Evolutionary conservation across 108 stramenopile genomes (phyloP), one percentile per base, ranked within the genome.

Genomic region (Nitzschia sp.): DNA sequence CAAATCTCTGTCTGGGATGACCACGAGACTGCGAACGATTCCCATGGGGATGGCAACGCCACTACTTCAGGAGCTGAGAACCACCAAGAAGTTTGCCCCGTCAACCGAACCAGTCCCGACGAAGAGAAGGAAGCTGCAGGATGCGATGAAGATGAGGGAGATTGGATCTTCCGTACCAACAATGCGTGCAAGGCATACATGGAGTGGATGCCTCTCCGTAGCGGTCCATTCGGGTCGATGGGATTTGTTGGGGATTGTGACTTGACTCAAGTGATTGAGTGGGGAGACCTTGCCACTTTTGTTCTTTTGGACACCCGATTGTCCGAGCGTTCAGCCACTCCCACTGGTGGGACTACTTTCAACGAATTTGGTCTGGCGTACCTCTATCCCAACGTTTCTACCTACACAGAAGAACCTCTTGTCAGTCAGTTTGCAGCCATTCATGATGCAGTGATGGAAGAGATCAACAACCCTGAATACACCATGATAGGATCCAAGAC

Each of bases 151-250:
- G 64, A 64, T 34, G 76, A 77, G 57, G 76, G 76, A 21, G 8
- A 20, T 19, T 38, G n/a, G 7, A 19, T 37, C 0, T 0, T 22
- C 7, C 63, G 76, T 10, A 41, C 71, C 26, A 54, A 57, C 17
- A 53, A 22, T 25, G 76, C 76, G 0, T 48, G 64, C 25, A 63
- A 65, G 37, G 76, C 76, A 6, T 77, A 70, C 64, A 42, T 64
- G 62, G 76, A 77, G 56, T 71, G 69, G 76, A 77, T 70, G 69
- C 76, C 76, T 17, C n/a, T 77, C 20, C 60, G 76, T 21, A 9
- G 46, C 0, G 53, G n/a, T 9, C 40, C 53, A 38, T 25, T 39
- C 15, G 76, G 70, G n/a, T 17, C 7, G 3, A 54, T 70, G 53
- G 67, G 59, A 8, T 19, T 63, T 14, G 38, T 77, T 14, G 53